These are phyloP conservation scores for Pseudogymnoascus sp. DNA, from an alignment of 2,329 filamentous ascomycete species.

Conservation along the genomic window DNA sequence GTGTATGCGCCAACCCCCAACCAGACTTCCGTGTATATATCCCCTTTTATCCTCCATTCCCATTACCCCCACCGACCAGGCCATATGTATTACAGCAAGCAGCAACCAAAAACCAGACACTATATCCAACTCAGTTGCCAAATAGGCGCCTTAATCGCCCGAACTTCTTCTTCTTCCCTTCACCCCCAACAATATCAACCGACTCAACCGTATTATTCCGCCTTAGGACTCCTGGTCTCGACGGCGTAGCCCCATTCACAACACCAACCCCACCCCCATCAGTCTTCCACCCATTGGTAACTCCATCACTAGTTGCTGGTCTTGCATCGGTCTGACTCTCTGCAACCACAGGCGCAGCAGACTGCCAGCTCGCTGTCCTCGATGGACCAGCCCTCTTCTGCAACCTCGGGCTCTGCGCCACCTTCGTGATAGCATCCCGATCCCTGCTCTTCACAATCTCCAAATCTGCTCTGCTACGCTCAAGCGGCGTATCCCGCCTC, in stretches of 20 bases:
- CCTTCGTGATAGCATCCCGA: neutral
- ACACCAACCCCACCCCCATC: neutral
- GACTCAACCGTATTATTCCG: neutral
- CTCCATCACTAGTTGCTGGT: neutral
- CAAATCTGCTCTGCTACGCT: constrained; percentile 49
- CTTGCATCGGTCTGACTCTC: neutral
- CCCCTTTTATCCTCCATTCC: neutral
- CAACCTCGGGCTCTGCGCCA: constrained; percentile 1
- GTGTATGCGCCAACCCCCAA: neutral
- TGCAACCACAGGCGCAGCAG: neutral
- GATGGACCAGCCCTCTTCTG: constrained; percentile 1
- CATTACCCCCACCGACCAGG: neutral
- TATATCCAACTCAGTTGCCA: constrained; percentile 7
- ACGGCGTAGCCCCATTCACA: neutral
- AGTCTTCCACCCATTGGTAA: neutral
- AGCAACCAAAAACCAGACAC: neutral
- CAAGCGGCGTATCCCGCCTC: constrained; percentile 53
- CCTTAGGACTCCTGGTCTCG: neutral
- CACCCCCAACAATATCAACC: neutral
- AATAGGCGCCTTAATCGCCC: neutral
- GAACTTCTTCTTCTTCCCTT: neutral
- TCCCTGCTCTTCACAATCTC: constrained; percentile 16
- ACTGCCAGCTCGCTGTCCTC: neutral
- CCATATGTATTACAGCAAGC: constrained; percentile 6
- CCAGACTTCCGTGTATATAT: neutral